Evolutionary conservation across 176 grass and related monocot genomes (phyloP).

Genomic region (Avena eriantha): DNA sequence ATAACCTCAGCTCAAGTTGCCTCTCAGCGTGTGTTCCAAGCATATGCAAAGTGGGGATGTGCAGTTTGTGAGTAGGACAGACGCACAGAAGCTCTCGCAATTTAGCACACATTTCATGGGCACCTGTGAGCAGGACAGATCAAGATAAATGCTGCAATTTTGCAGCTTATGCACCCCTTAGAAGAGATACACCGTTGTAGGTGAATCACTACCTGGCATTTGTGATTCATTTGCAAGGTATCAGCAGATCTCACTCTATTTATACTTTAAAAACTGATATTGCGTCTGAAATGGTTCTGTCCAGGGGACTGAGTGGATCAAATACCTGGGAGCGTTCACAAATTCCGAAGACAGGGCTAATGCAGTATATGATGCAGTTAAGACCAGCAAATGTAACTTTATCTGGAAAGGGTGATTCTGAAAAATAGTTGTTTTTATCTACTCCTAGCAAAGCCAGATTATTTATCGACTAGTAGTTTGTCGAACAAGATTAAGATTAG

Average conservation of each 20-base stretch:
- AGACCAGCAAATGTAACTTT: slow-evolving; percentile 33
- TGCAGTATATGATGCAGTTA: slow-evolving; percentile 85
- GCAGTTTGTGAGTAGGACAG: slow-evolving; percentile 63
- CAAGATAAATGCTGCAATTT: slow-evolving; percentile 76
- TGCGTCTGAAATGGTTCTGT: slow-evolving; percentile 35
- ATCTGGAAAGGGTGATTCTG: background rate
- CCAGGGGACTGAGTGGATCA: slow-evolving; percentile 93
- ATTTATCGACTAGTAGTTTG: background rate
- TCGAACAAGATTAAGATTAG: background rate
- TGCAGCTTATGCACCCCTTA: slow-evolving; percentile 70
- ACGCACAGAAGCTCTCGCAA: slow-evolving; percentile 57
- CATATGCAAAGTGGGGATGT: slow-evolving; percentile 48
- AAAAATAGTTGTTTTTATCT: background rate
- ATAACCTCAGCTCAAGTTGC: slow-evolving; percentile 81
- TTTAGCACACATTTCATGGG: slow-evolving; percentile 77
- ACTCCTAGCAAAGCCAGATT: background rate
- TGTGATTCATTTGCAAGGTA: background rate
- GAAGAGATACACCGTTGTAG: slow-evolving; percentile 79
- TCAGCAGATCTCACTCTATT: background rate
- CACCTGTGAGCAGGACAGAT: slow-evolving; percentile 37
- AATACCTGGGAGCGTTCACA: slow-evolving; percentile 87
- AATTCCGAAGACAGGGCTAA: slow-evolving; percentile 90
- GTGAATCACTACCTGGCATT: slow-evolving; percentile 36
- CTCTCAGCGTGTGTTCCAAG: slow-evolving; percentile 77
- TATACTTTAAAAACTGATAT: slow-evolving; percentile 15